A percentile compares a stretch with the other conserved stretches of the same genome.
Evolutionary conservation across 768 basidiomycete species (phyloP).

Genomic region (Podaxis carcinomalis): DNA sequence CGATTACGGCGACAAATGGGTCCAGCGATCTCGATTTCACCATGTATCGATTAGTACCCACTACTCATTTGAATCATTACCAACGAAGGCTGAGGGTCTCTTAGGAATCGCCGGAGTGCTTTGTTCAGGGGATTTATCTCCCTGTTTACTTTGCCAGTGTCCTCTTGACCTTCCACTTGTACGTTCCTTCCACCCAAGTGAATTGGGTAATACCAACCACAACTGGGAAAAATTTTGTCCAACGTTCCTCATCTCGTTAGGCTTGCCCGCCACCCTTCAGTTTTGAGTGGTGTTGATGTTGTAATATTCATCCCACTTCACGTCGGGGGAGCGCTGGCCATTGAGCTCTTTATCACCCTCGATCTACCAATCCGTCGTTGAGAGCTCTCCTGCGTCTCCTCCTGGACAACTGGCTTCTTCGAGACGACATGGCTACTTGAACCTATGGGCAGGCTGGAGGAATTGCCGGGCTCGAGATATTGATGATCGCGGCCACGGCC

Average conservation of each 20-base stretch:
- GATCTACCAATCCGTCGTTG: constrained; percentile 74
- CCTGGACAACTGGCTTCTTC: constrained; percentile 42
- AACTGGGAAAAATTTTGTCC: constrained; percentile 65
- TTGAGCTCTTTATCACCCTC: constrained; percentile 63
- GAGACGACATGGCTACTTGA: constrained; percentile 40
- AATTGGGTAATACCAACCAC: constrained; percentile 73
- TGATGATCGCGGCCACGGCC: constrained; percentile 94
- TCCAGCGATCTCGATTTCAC: too few relatives aligned
- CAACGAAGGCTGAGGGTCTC: too few relatives aligned
- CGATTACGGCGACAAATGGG: too few relatives aligned
- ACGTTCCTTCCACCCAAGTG: constrained; percentile 52
- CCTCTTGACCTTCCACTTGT: constrained; percentile 63
- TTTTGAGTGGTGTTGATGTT: neutral
- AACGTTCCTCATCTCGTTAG: constrained; percentile 38
- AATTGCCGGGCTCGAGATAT: constrained; percentile 88
- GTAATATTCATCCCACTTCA: neutral
- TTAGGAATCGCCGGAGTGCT: too few relatives aligned
- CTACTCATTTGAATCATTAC: too few relatives aligned
- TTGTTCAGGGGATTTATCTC: too few relatives aligned
- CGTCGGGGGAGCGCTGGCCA: neutral
- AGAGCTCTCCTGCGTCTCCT: constrained; percentile 49
- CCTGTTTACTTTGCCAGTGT: constrained; percentile 27
- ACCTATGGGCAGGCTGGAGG: constrained; percentile 62
- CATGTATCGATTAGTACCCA: too few relatives aligned
- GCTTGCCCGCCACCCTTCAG: constrained; percentile 2